A percentile compares a stretch with the other conserved stretches of the same genome.
phyloP scores from a whole-genome alignment of 2,329 filamentous ascomycete species.

The Bipolaris sorokiniana region DNA sequence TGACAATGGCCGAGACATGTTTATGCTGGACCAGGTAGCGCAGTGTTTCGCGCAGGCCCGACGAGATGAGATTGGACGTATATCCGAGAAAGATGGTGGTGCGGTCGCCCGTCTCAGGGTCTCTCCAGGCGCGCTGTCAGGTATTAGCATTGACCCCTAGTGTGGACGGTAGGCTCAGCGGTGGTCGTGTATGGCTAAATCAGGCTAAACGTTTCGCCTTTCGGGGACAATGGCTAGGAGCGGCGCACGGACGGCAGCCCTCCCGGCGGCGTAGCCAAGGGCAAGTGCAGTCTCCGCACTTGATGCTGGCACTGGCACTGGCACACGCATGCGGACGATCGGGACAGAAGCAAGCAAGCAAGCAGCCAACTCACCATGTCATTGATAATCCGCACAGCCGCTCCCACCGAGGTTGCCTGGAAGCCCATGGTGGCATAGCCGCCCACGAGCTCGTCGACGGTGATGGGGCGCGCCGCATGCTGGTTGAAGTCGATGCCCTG shows the following conservation, averaged over 20 bases:
- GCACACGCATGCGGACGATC: conserved; percentile 16
- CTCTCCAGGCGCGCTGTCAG: conserved; percentile 74
- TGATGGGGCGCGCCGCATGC: conserved; percentile 75
- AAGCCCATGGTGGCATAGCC: conserved; percentile 88
- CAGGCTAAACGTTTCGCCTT: conserved; percentile 41
- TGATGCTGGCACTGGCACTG: conserved; percentile 15
- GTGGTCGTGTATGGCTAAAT: conserved; percentile 36
- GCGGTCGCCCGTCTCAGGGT: conserved; percentile 76
- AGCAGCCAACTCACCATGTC: conserved; percentile 72
- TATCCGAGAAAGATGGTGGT: conserved; percentile 98
- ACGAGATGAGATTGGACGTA: conserved; percentile 97
- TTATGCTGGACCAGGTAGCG: conserved; percentile 92
- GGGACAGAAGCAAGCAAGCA: conserved; percentile 14
- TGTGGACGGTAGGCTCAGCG: conserved; percentile 21
- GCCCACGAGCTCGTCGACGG: conserved; percentile 80
- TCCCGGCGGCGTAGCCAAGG: conserved; percentile 21
- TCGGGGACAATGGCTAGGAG: conserved; percentile 12
- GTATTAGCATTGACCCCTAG: conserved; percentile 32
- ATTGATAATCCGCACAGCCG: conserved; percentile 91
- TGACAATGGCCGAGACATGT: conserved; percentile 91
- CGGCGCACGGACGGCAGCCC: conserved; percentile 27
- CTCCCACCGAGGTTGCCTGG: conserved; percentile 79
- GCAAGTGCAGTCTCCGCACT: conserved; percentile 29
- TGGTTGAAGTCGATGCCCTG: conserved; percentile 92
- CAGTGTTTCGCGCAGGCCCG: conserved; percentile 86